Evolutionary conservation across 192 early-diverging fungal genomes (phyloP).

Genomic region (Haplosporangium gracile): DNA sequence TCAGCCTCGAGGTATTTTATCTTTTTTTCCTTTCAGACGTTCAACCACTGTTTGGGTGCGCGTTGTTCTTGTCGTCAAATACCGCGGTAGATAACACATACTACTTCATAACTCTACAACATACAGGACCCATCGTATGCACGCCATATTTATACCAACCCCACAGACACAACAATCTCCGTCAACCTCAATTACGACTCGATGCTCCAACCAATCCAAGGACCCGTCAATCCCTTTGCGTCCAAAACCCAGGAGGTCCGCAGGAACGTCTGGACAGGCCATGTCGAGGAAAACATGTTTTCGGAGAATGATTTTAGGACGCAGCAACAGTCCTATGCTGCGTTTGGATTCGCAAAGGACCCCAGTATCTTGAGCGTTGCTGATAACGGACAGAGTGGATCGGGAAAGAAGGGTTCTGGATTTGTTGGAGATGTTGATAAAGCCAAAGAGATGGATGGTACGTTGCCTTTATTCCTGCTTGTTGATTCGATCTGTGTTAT

Average conservation of each 20-base stretch:
- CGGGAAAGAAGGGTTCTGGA: conserved; percentile 65
- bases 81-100: neutral
- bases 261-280: conserved; percentile 75
- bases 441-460: conserved; percentile 66
- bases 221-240: conserved; percentile 69
- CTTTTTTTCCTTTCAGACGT: neutral
- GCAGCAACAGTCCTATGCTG: conserved; percentile 88
- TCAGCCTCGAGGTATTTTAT: conserved; percentile 62
- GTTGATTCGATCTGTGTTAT: no score
- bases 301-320: conserved; percentile 81
- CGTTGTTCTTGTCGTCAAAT: neutral
- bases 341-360: conserved; percentile 86
- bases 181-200: conserved; percentile 74
- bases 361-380: conserved; percentile 68
- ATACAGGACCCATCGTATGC: conserved; percentile 55
- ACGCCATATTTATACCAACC: conserved; percentile 63
- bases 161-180: conserved; percentile 65
- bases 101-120: neutral
- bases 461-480: neutral
- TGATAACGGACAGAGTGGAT: conserved; percentile 55
- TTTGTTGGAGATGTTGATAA: conserved; percentile 74
- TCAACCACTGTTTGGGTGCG: neutral
- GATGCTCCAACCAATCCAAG: conserved; percentile 62
- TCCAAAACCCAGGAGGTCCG: conserved; percentile 50
- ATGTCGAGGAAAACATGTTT: conserved; percentile 81